phyloP scores from a whole-genome alignment of 2,329 filamentous ascomycete species.

The Alternaria sp. region DNA sequence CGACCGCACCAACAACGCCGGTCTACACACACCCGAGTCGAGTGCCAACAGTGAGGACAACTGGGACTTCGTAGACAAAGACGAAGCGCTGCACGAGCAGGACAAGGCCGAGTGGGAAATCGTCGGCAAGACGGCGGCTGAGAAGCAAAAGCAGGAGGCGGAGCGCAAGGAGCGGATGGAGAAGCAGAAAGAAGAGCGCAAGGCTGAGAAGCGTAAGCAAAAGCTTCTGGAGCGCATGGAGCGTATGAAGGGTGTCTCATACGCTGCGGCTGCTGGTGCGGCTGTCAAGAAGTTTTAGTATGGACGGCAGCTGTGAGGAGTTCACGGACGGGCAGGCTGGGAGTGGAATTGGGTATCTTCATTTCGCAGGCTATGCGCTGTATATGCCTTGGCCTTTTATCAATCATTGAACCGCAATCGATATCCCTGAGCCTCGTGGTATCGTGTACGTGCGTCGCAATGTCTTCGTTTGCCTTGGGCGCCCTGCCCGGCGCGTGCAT shows the following conservation, averaged over 20 bases:
- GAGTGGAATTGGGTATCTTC: constrained; percentile 6
- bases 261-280: background rate
- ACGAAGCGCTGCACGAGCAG: background rate
- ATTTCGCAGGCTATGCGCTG: background rate
- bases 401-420: background rate
- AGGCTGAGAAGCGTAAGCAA: background rate
- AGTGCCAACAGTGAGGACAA: background rate
- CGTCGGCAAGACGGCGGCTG: background rate
- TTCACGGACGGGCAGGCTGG: background rate
- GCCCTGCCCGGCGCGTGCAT: background rate
- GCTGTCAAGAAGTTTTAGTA: background rate
- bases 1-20: constrained; percentile 3
- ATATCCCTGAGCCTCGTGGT: background rate
- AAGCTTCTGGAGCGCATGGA: background rate
- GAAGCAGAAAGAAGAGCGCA: background rate
- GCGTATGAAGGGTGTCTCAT: background rate
- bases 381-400: background rate
- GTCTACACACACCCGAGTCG: constrained; percentile 1
- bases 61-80: background rate
- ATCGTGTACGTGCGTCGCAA: background rate
- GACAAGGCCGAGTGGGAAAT: background rate
- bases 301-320: background rate
- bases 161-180: background rate
- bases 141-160: background rate
- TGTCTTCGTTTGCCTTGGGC: background rate